These are phyloP conservation scores for Phialophora tarda DNA, from an alignment of 2,329 filamentous ascomycete genomes.

Conservation along the genomic window DNA sequence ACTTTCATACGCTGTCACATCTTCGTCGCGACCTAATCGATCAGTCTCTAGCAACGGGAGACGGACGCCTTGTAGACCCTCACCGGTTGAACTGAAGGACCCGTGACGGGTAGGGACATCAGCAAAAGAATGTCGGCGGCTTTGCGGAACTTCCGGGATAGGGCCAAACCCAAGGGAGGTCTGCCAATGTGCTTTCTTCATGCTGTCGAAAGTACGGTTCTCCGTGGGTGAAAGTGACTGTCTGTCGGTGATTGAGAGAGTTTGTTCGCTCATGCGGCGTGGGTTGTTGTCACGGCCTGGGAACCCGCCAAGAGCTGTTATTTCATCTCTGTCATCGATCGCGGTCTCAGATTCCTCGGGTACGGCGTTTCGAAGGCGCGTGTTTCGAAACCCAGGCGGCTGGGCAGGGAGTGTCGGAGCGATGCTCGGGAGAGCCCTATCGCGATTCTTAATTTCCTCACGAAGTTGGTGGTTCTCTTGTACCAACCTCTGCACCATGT, in stretches of 20 bases:
- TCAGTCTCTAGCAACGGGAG: conserved; percentile 21
- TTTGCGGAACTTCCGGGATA: conserved; percentile 54
- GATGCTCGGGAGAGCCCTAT: conserved; percentile 50
- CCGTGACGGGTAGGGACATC: conserved; percentile 56
- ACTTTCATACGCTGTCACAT: conserved; percentile 47
- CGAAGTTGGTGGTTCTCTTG: conserved; percentile 55
- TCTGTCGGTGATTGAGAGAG: conserved; percentile 50
- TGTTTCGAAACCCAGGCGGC: conserved; percentile 45
- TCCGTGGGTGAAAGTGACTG: conserved; percentile 48
- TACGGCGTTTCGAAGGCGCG: conserved; percentile 50
- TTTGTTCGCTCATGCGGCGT: conserved; percentile 52
- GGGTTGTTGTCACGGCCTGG: conserved; percentile 48
- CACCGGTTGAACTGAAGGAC: conserved; percentile 50
- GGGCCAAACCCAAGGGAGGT: conserved; percentile 57
- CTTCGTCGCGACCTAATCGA: conserved; percentile 46
- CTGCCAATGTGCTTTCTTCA: conserved; percentile 57
- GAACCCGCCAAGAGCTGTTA: conserved; percentile 44
- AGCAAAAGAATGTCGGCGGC: conserved; percentile 58
- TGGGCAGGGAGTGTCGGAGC: conserved; percentile 43
- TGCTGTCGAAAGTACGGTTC: conserved; percentile 52
- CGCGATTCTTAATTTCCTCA: conserved; percentile 51
- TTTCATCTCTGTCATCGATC: conserved; percentile 53
- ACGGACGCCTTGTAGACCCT: conserved; percentile 30
- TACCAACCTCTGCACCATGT: conserved; percentile 54
- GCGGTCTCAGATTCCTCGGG: conserved; percentile 53